These are phyloP conservation scores for Mortierella sp. DNA, from an alignment of 371 early-diverging fungal genomes.

Conservation along the genomic window DNA sequence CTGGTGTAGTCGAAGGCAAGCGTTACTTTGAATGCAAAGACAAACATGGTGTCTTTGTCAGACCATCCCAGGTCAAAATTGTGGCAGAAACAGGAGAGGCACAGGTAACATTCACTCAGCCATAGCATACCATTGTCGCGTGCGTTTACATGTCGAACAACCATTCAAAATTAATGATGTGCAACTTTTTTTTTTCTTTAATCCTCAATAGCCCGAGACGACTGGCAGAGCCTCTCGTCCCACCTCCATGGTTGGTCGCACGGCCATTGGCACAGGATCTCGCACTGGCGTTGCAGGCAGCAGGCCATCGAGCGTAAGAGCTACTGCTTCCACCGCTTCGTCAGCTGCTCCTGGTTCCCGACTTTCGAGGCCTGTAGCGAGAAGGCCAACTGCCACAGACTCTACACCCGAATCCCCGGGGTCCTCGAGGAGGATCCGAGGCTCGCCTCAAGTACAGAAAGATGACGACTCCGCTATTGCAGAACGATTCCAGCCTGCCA, in stretches of 20 bases:
- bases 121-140: background rate
- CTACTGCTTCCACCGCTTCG: slow-evolving; percentile 9
- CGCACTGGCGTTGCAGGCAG: slow-evolving; percentile 6
- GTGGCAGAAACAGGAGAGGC: slow-evolving; percentile 33
- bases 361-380: slow-evolving; percentile 22
- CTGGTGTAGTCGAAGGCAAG: slow-evolving; percentile 81
- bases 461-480: slow-evolving; percentile 24
- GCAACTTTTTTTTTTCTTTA: background rate
- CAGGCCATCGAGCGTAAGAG: slow-evolving; percentile 22
- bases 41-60: slow-evolving; percentile 87
- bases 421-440: slow-evolving; percentile 19
- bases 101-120: slow-evolving; percentile 8
- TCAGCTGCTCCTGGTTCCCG: slow-evolving; percentile 20
- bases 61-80: slow-evolving; percentile 74
- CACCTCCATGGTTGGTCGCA: slow-evolving; percentile 23
- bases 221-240: slow-evolving; percentile 32
- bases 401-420: slow-evolving; percentile 27
- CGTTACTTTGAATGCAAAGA: slow-evolving; percentile 86
- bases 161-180: background rate
- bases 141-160: background rate
- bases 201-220: slow-evolving; percentile 15
- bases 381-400: slow-evolving; percentile 22
- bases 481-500: slow-evolving; percentile 38
- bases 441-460: slow-evolving; percentile 13
- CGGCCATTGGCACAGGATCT: slow-evolving; percentile 15